Evolutionary conservation across 352 stramenopile genomes (phyloP).

Genomic region (Stramenopiles sp.): DNA sequence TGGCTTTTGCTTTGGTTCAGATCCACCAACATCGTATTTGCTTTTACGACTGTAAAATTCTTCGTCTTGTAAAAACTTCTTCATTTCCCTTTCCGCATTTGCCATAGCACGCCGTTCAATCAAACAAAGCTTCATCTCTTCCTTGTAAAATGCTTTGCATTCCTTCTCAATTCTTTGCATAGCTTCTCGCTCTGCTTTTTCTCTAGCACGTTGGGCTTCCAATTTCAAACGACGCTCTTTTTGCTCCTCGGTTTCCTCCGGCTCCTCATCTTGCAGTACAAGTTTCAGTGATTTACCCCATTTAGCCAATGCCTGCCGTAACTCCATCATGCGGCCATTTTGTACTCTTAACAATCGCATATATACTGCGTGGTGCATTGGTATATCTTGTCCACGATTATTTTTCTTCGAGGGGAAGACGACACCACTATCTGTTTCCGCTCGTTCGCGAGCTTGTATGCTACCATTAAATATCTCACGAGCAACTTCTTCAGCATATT

Average conservation of each 20-base stretch:
- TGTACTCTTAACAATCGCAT: neutral
- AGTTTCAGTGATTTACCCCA: neutral
- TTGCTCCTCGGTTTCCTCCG: neutral
- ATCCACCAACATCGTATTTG: constrained; percentile 17
- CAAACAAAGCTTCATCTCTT: constrained; percentile 14
- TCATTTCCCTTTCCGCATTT: constrained; percentile 12
- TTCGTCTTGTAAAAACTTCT: constrained; percentile 14
- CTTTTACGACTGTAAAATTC: constrained; percentile 9
- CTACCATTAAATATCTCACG: neutral
- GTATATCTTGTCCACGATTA: neutral
- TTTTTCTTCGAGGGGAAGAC: neutral
- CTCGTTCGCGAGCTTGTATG: neutral
- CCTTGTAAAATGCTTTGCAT: constrained; percentile 12
- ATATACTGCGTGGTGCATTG: neutral
- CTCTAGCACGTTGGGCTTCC: neutral
- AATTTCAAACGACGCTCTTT: neutral
- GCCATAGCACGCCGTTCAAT: constrained; percentile 14
- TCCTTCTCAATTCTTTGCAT: neutral
- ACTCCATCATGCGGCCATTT: neutral
- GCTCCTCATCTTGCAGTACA: neutral
- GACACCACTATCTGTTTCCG: neutral
- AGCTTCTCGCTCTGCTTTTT: neutral
- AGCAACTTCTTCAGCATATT: neutral
- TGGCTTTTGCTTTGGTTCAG: neutral
- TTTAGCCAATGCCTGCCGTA: neutral